Percentiles rank a stretch among this genome's conserved stretches.
Evolutionary conservation across 257 asterid species (phyloP).

Genomic region (Dorcoceras hygrometricum): DNA sequence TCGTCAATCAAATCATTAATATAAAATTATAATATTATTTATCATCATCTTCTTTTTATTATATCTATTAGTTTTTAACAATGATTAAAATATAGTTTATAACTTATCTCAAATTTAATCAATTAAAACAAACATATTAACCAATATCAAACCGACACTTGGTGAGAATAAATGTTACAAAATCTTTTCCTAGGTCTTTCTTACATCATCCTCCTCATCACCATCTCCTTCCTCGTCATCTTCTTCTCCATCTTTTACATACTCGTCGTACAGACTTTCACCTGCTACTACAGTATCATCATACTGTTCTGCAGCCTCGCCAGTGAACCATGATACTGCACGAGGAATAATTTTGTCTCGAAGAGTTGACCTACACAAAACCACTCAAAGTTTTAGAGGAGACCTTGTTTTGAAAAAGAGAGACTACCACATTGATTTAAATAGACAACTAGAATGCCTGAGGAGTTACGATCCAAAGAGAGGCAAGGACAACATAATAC

Average conservation of each 20-base stretch:
- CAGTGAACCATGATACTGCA: slow-evolving; percentile 95
- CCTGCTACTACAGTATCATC: slow-evolving; percentile 59
- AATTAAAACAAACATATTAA: too few relatives aligned
- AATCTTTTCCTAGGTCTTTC: background rate
- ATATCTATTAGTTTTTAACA: too few relatives aligned
- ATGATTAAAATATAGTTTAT: too few relatives aligned
- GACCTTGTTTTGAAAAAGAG: too few relatives aligned
- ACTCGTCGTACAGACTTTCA: too few relatives aligned
- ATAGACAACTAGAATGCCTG: background rate
- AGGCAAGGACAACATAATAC: background rate
- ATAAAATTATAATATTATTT: too few relatives aligned
- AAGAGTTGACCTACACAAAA: slow-evolving; percentile 59
- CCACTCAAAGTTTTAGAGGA: background rate
- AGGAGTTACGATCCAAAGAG: background rate
- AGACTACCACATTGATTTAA: too few relatives aligned
- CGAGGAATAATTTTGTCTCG: slow-evolving; percentile 85
- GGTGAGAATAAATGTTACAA: background rate
- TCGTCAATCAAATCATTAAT: too few relatives aligned
- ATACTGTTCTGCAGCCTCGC: slow-evolving; percentile 75
- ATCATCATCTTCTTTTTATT: too few relatives aligned
- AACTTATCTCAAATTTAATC: too few relatives aligned
- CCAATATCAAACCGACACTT: background rate
- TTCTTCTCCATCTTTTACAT: slow-evolving; percentile 18
- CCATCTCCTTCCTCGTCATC: slow-evolving; percentile 22
- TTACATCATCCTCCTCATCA: slow-evolving; percentile 21